These are phyloP conservation scores for Xanthoceras sorbifolium DNA, from an alignment of 345 rosid species.

Conservation along the genomic window DNA sequence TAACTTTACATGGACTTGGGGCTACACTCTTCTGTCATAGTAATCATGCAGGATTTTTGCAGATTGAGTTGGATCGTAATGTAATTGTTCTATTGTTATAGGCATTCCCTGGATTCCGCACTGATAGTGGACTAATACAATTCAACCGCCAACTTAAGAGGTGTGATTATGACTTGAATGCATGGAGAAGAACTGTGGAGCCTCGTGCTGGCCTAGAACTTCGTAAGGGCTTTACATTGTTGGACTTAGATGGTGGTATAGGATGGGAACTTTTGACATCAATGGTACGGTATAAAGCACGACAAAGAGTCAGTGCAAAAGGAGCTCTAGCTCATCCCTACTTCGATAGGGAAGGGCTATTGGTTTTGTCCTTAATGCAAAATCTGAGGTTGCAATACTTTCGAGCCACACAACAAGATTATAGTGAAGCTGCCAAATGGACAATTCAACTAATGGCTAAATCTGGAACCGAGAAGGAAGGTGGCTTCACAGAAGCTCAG, in stretches of 20 bases:
- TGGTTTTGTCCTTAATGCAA: conserved; percentile 84
- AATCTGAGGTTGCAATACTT: conserved; percentile 70
- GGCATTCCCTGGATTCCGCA: conserved; percentile 86
- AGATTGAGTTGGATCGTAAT: conserved; percentile 7
- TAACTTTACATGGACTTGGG: neutral
- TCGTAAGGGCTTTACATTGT: conserved; percentile 68
- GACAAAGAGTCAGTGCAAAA: conserved; percentile 87
- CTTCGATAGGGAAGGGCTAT: conserved; percentile 73
- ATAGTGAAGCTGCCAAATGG: conserved; percentile 82
- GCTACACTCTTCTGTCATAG: neutral
- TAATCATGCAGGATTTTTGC: neutral
- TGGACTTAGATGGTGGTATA: conserved; percentile 80
- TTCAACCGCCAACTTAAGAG: conserved; percentile 93
- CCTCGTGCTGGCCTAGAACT: conserved; percentile 83
- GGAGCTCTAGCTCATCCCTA: conserved; percentile 88
- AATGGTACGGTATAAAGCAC: conserved; percentile 89
- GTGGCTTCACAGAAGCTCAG: conserved; percentile 96
- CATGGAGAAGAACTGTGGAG: conserved; percentile 82
- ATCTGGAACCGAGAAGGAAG: conserved; percentile 87
- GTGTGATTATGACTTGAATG: conserved; percentile 79
- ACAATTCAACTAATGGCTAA: conserved; percentile 79
- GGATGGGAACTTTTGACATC: conserved; percentile 97
- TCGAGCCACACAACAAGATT: conserved; percentile 89
- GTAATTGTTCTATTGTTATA: conserved; percentile 24
- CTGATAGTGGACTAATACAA: conserved; percentile 83